A percentile compares a stretch with the other conserved stretches of the same genome.
Conservation (phyloP, 202 grass and related monocot genomes). For the Setaria viridis region DNA sequence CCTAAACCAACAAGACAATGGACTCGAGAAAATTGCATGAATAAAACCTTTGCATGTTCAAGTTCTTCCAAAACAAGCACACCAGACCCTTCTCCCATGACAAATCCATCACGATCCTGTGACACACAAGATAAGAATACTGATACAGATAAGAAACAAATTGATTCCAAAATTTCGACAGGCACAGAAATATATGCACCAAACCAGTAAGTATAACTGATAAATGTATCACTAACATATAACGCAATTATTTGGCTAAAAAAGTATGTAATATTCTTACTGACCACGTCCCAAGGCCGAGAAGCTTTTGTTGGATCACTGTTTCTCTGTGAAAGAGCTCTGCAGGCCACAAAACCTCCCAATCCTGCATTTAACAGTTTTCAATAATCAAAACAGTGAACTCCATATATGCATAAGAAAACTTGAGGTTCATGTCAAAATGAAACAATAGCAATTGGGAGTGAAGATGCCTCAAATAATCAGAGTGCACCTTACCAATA, state of each 20-base stretch:
- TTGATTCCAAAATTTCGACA: not conserved
- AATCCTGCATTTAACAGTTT: conserved; percentile 64
- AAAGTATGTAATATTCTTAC: conserved; percentile 22
- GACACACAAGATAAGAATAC: conserved; percentile 24
- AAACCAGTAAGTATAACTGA: not conserved
- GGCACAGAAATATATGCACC: conserved; percentile 33
- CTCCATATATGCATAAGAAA: conserved; percentile 31
- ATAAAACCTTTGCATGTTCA: conserved; percentile 91
- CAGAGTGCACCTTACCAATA: conserved; percentile 59
- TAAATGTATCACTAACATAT: conserved; percentile 12
- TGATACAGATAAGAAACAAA: not conserved
- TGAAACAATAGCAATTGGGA: conserved; percentile 19
- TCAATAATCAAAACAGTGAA: conserved; percentile 9
- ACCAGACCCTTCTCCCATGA: conserved; percentile 98
- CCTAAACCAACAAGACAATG: conserved; percentile 16
- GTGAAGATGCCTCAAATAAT: conserved; percentile 29
- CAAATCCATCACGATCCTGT: conserved; percentile 99
- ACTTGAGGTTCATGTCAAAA: conserved; percentile 28
- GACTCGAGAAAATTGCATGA: conserved; percentile 13
- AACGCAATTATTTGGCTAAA: conserved; percentile 33
- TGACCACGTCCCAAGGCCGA: conserved; percentile 93
- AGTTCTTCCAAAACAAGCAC: conserved; percentile 99
- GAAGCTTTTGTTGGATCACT: conserved; percentile 92
- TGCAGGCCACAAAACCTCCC: conserved; percentile 98
- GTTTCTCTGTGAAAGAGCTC: conserved; percentile 96